Evolutionary conservation across 176 grass and related monocot genomes (phyloP).

Genomic region (Dactylis glomerata): DNA sequence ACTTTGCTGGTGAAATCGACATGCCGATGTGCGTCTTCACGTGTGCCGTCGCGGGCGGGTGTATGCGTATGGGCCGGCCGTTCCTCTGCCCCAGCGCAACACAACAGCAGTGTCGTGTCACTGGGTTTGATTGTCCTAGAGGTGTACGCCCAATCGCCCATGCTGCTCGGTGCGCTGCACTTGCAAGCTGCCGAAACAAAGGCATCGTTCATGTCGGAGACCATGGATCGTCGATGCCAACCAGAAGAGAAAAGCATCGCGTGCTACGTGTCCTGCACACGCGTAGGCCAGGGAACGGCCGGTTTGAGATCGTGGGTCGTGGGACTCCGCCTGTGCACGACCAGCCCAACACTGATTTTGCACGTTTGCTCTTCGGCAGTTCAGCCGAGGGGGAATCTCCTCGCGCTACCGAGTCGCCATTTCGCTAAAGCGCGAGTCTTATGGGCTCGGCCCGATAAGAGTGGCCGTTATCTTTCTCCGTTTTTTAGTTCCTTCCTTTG

Average conservation of each 20-base stretch:
- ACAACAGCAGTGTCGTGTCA: too few relatives aligned
- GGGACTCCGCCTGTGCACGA: neutral
- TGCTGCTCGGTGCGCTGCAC: neutral
- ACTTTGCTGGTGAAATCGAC: neutral
- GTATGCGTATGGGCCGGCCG: too few relatives aligned
- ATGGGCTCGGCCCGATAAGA: too few relatives aligned
- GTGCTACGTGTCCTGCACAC: neutral
- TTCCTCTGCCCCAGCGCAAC: too few relatives aligned
- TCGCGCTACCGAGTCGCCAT: too few relatives aligned
- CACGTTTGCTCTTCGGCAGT: too few relatives aligned
- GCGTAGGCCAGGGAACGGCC: neutral
- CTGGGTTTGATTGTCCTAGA: neutral
- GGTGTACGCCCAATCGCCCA: neutral
- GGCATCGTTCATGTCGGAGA: neutral
- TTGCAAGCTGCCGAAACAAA: neutral
- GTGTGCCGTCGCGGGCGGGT: too few relatives aligned
- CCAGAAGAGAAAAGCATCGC: neutral
- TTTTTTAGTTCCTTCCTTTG: too few relatives aligned
- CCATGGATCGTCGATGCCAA: neutral
- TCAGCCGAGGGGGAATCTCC: too few relatives aligned
- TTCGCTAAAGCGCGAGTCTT: too few relatives aligned
- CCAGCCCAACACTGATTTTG: too few relatives aligned
- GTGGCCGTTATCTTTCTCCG: too few relatives aligned
- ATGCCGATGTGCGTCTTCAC: neutral
- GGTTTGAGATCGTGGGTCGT: neutral